phyloP scores from a whole-genome alignment of 352 stramenopile genomes.

The Peronospora tabacina region DNA sequence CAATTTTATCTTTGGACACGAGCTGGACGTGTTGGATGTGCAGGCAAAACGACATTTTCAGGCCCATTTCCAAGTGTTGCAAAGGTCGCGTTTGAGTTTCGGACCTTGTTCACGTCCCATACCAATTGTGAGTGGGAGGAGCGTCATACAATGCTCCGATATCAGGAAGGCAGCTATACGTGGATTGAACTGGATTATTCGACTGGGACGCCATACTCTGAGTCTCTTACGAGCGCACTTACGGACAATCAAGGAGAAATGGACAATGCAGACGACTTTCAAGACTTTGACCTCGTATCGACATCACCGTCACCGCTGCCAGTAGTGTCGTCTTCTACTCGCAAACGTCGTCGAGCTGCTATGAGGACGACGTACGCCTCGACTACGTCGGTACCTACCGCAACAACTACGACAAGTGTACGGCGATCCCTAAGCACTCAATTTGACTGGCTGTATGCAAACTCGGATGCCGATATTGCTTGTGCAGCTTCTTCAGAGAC shows the following conservation, averaged over 20 bases:
- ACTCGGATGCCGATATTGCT: conserved; percentile 15
- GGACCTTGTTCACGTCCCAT: conserved; percentile 37
- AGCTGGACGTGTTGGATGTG: conserved; percentile 36
- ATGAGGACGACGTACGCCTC: conserved; percentile 24
- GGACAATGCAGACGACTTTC: conserved; percentile 26
- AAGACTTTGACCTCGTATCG: conserved; percentile 29
- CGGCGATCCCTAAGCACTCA: conserved; percentile 20
- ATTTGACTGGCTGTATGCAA: conserved; percentile 27
- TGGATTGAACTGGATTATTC: conserved; percentile 65
- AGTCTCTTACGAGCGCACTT: conserved; percentile 32
- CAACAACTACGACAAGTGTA: conserved; percentile 13
- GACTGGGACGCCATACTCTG: conserved; percentile 35
- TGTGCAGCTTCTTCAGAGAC: conserved; percentile 8
- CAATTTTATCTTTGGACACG: conserved; percentile 53
- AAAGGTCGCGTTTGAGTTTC: conserved; percentile 45
- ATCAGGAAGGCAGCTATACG: conserved; percentile 59
- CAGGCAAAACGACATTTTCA: conserved; percentile 37
- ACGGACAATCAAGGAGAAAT: conserved; percentile 28
- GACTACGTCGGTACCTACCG: conserved; percentile 4
- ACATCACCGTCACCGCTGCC: conserved; percentile 21
- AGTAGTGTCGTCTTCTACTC: conserved; percentile 15
- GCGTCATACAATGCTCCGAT: conserved; percentile 33
- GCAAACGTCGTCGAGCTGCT: conserved; percentile 25
- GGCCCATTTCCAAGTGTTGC: conserved; percentile 31
- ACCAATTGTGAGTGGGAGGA: conserved; percentile 53